Percentiles rank a stretch among this genome's conserved stretches.
Conservation (phyloP, 257 asterid species). For the Fraxinus anomala region DNA sequence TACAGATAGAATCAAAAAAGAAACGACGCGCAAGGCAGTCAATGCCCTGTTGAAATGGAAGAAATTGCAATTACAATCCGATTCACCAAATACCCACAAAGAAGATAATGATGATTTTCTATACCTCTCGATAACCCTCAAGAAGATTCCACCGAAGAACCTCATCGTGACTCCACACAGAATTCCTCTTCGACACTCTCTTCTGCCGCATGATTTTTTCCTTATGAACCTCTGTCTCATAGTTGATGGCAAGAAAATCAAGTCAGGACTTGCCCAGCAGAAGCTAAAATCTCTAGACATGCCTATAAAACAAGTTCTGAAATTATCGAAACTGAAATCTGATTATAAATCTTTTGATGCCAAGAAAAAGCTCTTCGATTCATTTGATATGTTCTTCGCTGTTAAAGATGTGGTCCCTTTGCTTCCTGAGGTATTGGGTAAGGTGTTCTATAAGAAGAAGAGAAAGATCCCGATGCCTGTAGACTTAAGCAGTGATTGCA, state of each 20-base stretch:
- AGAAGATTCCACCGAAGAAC: constrained; percentile 49
- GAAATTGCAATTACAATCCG: constrained; percentile 33
- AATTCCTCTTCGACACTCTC: constrained; percentile 56
- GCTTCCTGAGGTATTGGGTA: constrained; percentile 68
- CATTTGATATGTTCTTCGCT: constrained; percentile 64
- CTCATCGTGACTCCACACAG: constrained; percentile 45
- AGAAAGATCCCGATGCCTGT: constrained; percentile 66
- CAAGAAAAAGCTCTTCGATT: constrained; percentile 48
- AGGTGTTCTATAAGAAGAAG: constrained; percentile 73
- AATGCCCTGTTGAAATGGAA: constrained; percentile 81
- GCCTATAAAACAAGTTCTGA: constrained; percentile 49
- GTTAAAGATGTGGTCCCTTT: constrained; percentile 38
- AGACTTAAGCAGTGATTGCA: constrained; percentile 46
- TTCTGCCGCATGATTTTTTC: constrained; percentile 32
- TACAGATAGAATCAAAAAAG: constrained; percentile 33
- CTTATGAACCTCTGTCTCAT: constrained; percentile 54
- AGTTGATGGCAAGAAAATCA: constrained; percentile 66
- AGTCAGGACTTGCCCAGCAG: constrained; percentile 47
- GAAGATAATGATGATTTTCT: constrained; percentile 51
- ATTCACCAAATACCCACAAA: constrained; percentile 22
- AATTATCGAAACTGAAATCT: constrained; percentile 66
- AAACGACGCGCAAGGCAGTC: constrained; percentile 47
- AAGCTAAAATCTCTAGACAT: constrained; percentile 38
- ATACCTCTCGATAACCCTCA: constrained; percentile 69
- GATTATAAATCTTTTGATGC: constrained; percentile 64